Conservation (phyloP, 805 yeast genomes). For the Debaryomyces maramus region DNA sequence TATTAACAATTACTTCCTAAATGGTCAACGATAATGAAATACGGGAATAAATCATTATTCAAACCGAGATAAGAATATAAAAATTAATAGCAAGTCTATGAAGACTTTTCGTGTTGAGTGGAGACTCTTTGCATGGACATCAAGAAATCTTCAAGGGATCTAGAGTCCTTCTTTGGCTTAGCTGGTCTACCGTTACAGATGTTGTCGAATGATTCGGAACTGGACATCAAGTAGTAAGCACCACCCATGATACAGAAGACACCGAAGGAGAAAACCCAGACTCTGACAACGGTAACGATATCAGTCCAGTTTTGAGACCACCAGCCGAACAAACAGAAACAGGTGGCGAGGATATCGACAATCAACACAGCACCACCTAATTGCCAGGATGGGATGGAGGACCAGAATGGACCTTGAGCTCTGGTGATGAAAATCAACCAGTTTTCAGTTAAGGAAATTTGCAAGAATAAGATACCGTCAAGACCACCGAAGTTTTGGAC, state of each 20-base stretch:
- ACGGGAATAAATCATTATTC: conserved; percentile 1
- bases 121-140: conserved; percentile 87
- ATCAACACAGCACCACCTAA: conserved; percentile 88
- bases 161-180: conserved; percentile 50
- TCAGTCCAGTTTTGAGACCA: conserved; percentile 98
- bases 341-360: conserved; percentile 89
- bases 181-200: conserved; percentile 80
- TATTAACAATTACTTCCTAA: neutral
- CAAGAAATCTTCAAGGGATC: conserved; percentile 81
- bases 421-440: conserved; percentile 97
- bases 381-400: conserved; percentile 95
- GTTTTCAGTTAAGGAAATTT: conserved; percentile 93
- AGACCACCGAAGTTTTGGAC: conserved; percentile 93
- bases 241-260: conserved; percentile 96
- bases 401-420: conserved; percentile 99
- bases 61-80: conserved; percentile 1
- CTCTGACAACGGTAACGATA: conserved; percentile 90
- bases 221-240: conserved; percentile 91
- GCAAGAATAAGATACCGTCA: conserved; percentile 91
- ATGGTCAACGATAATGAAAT: neutral
- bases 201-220: conserved; percentile 76
- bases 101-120: conserved; percentile 82
- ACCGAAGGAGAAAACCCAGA: conserved; percentile 96
- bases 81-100: conserved; percentile 27
- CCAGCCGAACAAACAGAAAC: conserved; percentile 94